Base-by-base conservation (phyloP, 2,329 filamentous ascomycete species). In the Cytospora mali region DNA sequence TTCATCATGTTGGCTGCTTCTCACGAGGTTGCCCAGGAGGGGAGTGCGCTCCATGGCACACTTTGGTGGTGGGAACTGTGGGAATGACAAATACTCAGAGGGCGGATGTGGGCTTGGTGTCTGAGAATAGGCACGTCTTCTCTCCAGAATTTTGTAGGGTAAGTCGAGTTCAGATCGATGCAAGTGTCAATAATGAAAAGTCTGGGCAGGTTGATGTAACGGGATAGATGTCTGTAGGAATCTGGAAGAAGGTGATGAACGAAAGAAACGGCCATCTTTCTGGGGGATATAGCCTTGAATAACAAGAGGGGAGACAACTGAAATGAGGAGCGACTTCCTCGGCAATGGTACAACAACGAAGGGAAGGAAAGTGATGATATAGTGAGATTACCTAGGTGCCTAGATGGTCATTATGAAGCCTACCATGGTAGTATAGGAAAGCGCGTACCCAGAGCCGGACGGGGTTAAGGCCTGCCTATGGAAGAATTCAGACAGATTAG, bases 31-130 rank as follows among this genome's bases (percentile, higher is more conserved):
- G 27, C 51, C 51, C 5, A 70, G 61, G 35, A 70, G 53, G 10
- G 68, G 68, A 14, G 68, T 66, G 25, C 57, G 61, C 35, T 65
- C 64, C 64, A 65, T 65, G 27, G 61, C 55, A 46, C 64, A 62
- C 13, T 57, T 28, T 28, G 35, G 52, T 25, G 61, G 48, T 10
- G 23, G 53, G 27, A 59, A 63, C 1, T 55, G 51, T 13, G 64
- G 64, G 21, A 65, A 62, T 39, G 53, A 67, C 10, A 61, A 64
- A 49, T 64, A 64, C 7, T 27, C 23, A 14, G 39, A 63, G 21
- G 61, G 53, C 3, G 55, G 48, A 6, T 51, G 61, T 16, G 10
- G 33, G 25, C 21, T 62, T 53, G 14, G 56, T 31, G 23, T 33
- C 18, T 54, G 64, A 21, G 42, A 28, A 27, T n/a, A 7, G 39